Conservation (phyloP, 352 stramenopile genomes). For the Pythium utonaiense region DNA sequence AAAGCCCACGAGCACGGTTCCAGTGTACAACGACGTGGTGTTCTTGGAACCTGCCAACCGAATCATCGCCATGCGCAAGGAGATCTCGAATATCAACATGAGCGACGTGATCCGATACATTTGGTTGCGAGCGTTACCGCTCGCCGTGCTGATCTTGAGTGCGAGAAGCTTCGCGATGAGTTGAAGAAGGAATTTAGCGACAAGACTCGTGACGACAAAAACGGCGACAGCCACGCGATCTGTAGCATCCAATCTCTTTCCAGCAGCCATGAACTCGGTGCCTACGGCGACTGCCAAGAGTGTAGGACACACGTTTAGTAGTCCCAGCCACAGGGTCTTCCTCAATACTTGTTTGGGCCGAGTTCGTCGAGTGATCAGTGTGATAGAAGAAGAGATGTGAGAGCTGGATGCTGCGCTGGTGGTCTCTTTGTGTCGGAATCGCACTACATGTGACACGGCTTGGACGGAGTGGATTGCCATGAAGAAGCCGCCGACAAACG, state of each 20-base stretch:
- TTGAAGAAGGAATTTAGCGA: background rate
- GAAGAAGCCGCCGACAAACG: background rate
- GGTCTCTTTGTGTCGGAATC: background rate
- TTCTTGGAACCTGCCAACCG: background rate
- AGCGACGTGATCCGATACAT: background rate
- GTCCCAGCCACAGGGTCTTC: background rate
- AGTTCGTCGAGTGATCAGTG: background rate
- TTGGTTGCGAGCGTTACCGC: background rate
- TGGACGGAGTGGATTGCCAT: background rate
- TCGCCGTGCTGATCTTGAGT: background rate
- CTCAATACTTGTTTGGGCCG: background rate
- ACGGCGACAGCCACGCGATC: background rate
- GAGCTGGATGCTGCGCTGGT: no score
- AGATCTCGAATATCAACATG: background rate
- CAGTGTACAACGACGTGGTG: background rate
- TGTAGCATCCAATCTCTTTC: background rate
- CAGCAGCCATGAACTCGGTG: background rate
- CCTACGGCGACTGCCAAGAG: background rate
- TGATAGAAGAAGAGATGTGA: no score
- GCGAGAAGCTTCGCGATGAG: background rate
- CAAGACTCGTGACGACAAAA: background rate
- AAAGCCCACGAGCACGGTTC: background rate
- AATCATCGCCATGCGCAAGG: background rate
- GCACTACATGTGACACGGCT: background rate
- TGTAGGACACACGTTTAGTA: background rate